Conservation (phyloP, 208 protist species). For the Angomonas deanei region DNA sequence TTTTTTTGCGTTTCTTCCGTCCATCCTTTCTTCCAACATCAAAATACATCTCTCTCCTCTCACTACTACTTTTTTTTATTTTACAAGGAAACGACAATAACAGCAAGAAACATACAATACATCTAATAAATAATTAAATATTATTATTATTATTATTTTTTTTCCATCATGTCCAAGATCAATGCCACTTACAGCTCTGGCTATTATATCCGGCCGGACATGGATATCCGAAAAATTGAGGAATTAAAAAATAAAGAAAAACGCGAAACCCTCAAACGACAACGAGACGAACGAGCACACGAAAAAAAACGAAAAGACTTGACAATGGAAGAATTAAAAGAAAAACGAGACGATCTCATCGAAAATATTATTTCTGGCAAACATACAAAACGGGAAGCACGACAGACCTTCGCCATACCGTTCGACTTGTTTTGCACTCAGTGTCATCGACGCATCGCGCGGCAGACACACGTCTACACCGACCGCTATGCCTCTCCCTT, state of each 20-base stretch:
- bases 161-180: slow-evolving; percentile 69
- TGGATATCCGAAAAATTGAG: slow-evolving; percentile 77
- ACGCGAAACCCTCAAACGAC: slow-evolving; percentile 24
- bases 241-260: slow-evolving; percentile 35
- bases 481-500: slow-evolving; percentile 28
- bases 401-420: slow-evolving; percentile 82
- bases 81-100: not conserved
- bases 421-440: slow-evolving; percentile 72
- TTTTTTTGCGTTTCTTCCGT: too few species aligned
- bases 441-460: slow-evolving; percentile 62
- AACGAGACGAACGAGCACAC: not conserved
- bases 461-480: slow-evolving; percentile 78
- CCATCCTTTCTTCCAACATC: too few species aligned
- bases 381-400: not conserved
- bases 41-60: too few species aligned
- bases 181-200: slow-evolving; percentile 84
- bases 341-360: not conserved
- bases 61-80: not conserved
- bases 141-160: too few species aligned
- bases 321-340: not conserved
- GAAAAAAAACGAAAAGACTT: not conserved
- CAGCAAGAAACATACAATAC: not conserved
- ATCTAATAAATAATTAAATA: not conserved
- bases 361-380: not conserved
- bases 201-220: slow-evolving; percentile 78